Evolutionary conservation across 2,329 filamentous ascomycete genomes (phyloP), one percentile per base, ranked within the genome.

Genomic region (Aspergillus nomiae): DNA sequence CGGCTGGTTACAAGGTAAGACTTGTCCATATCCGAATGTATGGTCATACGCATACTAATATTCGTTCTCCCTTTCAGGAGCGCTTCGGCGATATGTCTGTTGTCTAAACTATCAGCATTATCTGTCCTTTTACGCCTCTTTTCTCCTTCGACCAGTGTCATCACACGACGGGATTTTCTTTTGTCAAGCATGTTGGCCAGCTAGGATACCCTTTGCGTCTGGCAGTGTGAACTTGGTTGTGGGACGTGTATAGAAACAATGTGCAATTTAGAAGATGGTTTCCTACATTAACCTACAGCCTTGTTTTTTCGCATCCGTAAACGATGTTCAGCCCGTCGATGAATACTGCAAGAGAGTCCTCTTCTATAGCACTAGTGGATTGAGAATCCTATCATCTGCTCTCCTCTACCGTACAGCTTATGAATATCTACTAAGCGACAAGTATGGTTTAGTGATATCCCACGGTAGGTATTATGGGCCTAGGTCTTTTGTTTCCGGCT

Each of bases 71-170:
- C 70, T 54, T 75, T 71, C 75, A 98, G 94, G 95, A 99, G 89
- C 96, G 94, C 88, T 99, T 98, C 83, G 95, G 95, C 85, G 94
- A 98, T 81, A 89, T 98, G 74, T 94, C 95, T 74, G 84, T 96
- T 74, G 86, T 98, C 81, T 99, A 97, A 88, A 87, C 79, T 63
- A 64, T 64, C 64, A 66, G 62, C 53, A 56, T 67, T 67, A 62
- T 64, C 66, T 66, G 66, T 75, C 63, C 58, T 61, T 67, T 69
- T 69, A 65, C 67, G 65, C 67, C 68, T 70, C 64, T 59, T 61
- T 75, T 74, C 69, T 74, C 71, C 71, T 64, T 65, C 70, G 61
- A 66, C 70, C 72, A 69, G 66, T 71, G 61, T 71, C 59, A 70
- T 73, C 69, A 68, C 72, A 71, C 71, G 68, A 70, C 69, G 67